Base-by-base conservation (phyloP, 2,329 filamentous ascomycete species). In the Fusarium tjaetaba region DNA sequence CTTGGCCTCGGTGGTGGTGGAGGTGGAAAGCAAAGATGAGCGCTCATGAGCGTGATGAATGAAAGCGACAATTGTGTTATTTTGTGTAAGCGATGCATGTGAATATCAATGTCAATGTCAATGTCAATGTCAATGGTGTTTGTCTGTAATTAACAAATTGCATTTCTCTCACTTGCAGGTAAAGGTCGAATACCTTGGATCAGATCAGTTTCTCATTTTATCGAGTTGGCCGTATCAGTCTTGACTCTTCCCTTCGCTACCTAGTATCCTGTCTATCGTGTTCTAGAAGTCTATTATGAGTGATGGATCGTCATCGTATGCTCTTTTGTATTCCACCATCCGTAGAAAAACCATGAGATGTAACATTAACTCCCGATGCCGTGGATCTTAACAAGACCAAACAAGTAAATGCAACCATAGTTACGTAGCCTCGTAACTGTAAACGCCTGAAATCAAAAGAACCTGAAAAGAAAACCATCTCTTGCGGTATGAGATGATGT, bases 11-110 rank as follows among this genome's bases (percentile, higher is more conserved):
- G 51, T 56, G 34, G 51, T 53, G 58, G 52, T 45, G 34, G 46
- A 36, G 59, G 16, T 18, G 68, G 68, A 65, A 55, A 49, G 41
- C 53, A 65, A 53, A 62, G 61, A 71, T 71, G 61, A 68, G 60
- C 68, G 61, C 60, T 34, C 68, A 56, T 64, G 73, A 76, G 73
- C 73, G 63, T 74, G 69, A 78, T 72, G 76, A 77, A 77, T 77
- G 66, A 74, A 70, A 78, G 69, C 66, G 67, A 70, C 61, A 70
- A 56, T 76, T 75, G 61, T 61, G 58, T 70, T 70, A 49, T 63
- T 56, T 32, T 52, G 48, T 22, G 24, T 15, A 51, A 38, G 55
- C 41, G 41, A 38, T 59, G 32, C 41, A 59, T 24, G 42, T 24
- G 46, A 28, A 28, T 43, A 45, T 49, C 34, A 48, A 42, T 14